A percentile compares a stretch with the other conserved stretches of the same genome.
These are phyloP conservation scores for Sporothrix variecibatus DNA, from an alignment of 2,329 filamentous ascomycete species.

Conservation along the genomic window DNA sequence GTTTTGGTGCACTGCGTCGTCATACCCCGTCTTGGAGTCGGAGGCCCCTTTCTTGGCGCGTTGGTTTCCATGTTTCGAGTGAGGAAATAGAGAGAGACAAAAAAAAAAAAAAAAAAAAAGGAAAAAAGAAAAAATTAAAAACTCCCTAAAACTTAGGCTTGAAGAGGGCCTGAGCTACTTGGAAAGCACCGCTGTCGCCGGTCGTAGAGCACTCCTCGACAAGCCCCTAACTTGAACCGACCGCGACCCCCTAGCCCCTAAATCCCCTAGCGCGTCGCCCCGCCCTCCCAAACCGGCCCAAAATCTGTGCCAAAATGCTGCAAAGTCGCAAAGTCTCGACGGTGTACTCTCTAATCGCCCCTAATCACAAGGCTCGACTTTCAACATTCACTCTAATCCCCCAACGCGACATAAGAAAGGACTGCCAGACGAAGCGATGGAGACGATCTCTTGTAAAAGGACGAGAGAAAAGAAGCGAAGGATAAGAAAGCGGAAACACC, in stretches of 20 bases:
- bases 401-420: background rate
- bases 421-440: background rate
- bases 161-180: no score
- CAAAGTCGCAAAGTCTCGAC: no score
- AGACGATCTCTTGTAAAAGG: no score
- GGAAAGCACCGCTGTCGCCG: no score
- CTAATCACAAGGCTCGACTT: background rate
- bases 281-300: background rate
- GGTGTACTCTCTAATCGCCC: background rate
- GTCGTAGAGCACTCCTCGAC: background rate
- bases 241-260: background rate
- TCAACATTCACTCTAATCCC: background rate
- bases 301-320: background rate
- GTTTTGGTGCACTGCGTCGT: background rate
- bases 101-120: background rate
- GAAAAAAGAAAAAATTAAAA: background rate
- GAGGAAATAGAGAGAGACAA: no score
- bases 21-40: background rate
- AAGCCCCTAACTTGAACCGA: background rate
- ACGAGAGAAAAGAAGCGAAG: no score
- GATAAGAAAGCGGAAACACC: no score
- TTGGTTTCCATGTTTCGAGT: background rate
- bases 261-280: slow-evolving; percentile 15
- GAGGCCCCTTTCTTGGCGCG: slow-evolving; percentile 3
- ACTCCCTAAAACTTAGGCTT: no score